Evolutionary conservation across 2,329 filamentous ascomycete species (phyloP), one percentile per base, ranked within the genome.

Genomic region (Aaosphaeria pasadenensis): DNA sequence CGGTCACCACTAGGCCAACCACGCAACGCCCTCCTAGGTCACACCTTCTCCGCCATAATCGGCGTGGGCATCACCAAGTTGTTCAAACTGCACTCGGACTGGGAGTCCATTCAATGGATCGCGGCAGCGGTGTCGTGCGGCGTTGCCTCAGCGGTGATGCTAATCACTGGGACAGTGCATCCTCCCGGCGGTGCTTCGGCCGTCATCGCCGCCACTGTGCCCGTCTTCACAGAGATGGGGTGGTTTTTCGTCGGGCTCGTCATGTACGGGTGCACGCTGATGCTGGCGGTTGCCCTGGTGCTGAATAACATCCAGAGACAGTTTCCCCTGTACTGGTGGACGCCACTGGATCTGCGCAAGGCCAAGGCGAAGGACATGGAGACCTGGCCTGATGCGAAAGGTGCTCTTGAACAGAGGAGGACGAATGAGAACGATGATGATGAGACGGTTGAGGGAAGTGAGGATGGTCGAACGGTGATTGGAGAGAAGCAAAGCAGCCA

Each of bases 111-210:
- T 5, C 57, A 62, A 53, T 78, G 75, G 75, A 60, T 78, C 2
- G 69, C 74, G 3, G 75, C 69, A 2, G 72, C 76, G 0, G 45
- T 75, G 11, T 69, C 68, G 7, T 77, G 74, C 52, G 74, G 69
- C 1, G 54, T 64, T 6, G 70, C 75, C 4, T 74, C 71, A 5
- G 62, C 71, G 28, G 67, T 72, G 11, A 78, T 78, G 76, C 64
- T 72, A 5, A 51, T 75, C 32, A 77, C 75, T 4, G 72, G 73
- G 41, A 77, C 74, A 1, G 69, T 77, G 1, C 75, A 78, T 54
- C 76, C 76, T n/a, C 76, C 76, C 6, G 76, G 75, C 13, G 76
- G 76, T 24, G 76, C 76, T 0, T 77, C 74, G 7, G 75, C 76
- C 2, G 67, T 77, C 1, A 58, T 78, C 28, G 74, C 75, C 1